phyloP scores from a whole-genome alignment of 2,329 filamentous ascomycete genomes.

The Penicillium crustosum region DNA sequence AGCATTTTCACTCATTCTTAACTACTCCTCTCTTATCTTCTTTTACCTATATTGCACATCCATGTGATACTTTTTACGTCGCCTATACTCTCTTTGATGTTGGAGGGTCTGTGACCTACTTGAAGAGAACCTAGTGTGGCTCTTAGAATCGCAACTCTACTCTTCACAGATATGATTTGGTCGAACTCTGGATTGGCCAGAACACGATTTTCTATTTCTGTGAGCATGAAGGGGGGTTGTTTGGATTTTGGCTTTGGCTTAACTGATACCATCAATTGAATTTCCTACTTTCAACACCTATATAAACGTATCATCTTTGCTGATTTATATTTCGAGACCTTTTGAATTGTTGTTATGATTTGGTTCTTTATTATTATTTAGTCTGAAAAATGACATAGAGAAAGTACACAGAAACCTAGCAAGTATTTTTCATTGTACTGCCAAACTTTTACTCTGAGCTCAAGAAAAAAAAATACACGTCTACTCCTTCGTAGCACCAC shows the following conservation, averaged over 20 bases:
- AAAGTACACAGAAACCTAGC: neutral
- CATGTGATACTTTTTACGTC: conserved; percentile 10
- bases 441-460: neutral
- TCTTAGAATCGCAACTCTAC: conserved; percentile 11
- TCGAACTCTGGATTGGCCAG: conserved; percentile 8
- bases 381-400: neutral
- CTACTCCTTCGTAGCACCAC: conserved; percentile 14
- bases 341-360: neutral
- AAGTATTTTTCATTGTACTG: neutral
- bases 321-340: neutral
- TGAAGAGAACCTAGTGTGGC: neutral
- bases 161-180: conserved; percentile 15
- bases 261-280: conserved; percentile 26
- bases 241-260: conserved; percentile 19
- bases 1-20: conserved; percentile 12
- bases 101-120: conserved; percentile 3
- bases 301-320: neutral
- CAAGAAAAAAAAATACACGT: neutral
- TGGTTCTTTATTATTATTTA: neutral
- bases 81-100: conserved; percentile 3
- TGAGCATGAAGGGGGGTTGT: conserved; percentile 20
- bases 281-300: conserved; percentile 8
- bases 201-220: conserved; percentile 8
- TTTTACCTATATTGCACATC: conserved; percentile 19
- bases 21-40: conserved; percentile 10